Conservation (phyloP, 768 basidiomycete species). For the Kwoniella sp. region DNA sequence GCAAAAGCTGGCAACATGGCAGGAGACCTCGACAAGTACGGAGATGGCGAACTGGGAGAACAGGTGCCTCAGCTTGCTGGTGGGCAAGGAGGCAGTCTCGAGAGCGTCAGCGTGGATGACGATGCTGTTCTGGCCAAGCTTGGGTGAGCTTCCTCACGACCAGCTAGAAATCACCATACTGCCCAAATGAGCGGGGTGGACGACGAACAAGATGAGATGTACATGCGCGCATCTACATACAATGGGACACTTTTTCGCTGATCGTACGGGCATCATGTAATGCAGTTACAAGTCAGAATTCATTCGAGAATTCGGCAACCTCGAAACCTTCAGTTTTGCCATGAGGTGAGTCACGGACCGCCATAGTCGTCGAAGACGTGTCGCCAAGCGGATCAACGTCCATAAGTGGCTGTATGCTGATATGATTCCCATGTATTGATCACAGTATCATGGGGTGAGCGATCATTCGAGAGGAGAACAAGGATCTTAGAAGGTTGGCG, state of each 20-base stretch:
- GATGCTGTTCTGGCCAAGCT: conserved; percentile 30
- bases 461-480: not conserved
- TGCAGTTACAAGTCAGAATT: conserved; percentile 60
- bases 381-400: no score
- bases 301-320: conserved; percentile 70
- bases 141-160: conserved; percentile 18
- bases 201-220: not conserved
- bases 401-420: not conserved
- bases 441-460: conserved; percentile 38
- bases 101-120: conserved; percentile 22
- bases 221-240: no score
- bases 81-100: not conserved
- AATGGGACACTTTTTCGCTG: no score
- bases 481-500: no score
- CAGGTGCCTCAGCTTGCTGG: not conserved
- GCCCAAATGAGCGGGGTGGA: no score
- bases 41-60: not conserved
- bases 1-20: no score
- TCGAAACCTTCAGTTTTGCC: conserved; percentile 56
- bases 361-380: conserved; percentile 1
- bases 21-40: not conserved
- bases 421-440: not conserved
- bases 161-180: not conserved
- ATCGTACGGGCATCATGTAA: not conserved
- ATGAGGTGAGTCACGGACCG: conserved; percentile 24